phyloP scores from a whole-genome alignment of 1,284 basidiomycete genomes.

The Binderoboletus segoi region DNA sequence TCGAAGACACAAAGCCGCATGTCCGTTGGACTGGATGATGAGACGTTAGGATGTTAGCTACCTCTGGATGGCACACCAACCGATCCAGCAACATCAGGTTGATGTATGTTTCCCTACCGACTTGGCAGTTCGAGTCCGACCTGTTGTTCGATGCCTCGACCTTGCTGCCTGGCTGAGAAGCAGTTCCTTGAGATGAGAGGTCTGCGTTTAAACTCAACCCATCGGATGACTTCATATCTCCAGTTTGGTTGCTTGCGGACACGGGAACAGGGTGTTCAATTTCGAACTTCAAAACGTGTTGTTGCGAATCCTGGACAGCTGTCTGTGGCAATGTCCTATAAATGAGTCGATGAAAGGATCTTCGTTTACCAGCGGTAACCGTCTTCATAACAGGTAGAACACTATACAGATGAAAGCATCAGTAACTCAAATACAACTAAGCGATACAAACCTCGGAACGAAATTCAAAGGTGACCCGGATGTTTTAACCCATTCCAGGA shows the following conservation, averaged over 20 bases:
- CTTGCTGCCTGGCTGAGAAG: background rate
- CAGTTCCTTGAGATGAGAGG: background rate
- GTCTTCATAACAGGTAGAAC: conserved; percentile 47
- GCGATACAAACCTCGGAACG: conserved; percentile 51
- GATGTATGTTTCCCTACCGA: conserved; percentile 33
- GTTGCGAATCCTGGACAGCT: conserved; percentile 9
- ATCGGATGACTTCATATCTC: background rate
- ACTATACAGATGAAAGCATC: conserved; percentile 37
- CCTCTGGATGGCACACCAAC: conserved; percentile 37
- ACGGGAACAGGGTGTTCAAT: conserved; percentile 28
- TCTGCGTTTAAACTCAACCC: background rate
- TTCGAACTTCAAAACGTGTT: conserved; percentile 41
- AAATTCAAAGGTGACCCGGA: conserved; percentile 45
- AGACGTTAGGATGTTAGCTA: conserved; percentile 10
- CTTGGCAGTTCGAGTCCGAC: conserved; percentile 16
- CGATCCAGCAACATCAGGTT: conserved; percentile 63
- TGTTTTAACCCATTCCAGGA: conserved; percentile 51
- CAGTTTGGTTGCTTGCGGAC: background rate
- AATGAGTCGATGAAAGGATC: conserved; percentile 53
- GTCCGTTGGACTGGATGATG: conserved; percentile 49
- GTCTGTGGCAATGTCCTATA: conserved; percentile 47
- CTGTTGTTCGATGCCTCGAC: background rate
- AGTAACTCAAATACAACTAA: conserved; percentile 1
- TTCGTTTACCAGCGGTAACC: conserved; percentile 40
- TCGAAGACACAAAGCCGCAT: conserved; percentile 48